Percentiles rank a stretch among this genome's conserved stretches.
Evolutionary conservation across 2,329 filamentous ascomycete genomes (phyloP).

Genomic region (Aspergillus sp.): DNA sequence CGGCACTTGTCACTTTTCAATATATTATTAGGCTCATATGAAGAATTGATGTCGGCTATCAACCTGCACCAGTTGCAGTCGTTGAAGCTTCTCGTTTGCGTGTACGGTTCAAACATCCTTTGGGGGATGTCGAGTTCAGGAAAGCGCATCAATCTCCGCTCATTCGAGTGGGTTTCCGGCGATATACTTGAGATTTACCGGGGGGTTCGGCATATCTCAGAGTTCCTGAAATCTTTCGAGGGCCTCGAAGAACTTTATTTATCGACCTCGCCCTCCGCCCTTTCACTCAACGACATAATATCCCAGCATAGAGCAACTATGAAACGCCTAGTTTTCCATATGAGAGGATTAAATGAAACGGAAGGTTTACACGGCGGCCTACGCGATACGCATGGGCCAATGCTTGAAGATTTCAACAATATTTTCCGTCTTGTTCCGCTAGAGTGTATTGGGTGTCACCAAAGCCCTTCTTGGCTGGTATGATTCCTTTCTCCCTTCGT

Average conservation of each 20-base stretch:
- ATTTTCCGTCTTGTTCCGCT: not conserved
- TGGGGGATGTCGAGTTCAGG: not conserved
- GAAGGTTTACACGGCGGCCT: not conserved
- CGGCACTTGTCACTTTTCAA: no score
- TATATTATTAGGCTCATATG: not conserved
- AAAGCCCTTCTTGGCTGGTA: not conserved
- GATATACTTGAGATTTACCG: not conserved
- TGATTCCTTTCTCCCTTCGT: not conserved
- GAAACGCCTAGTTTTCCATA: not conserved
- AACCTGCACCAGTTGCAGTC: not conserved
- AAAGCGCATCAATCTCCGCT: not conserved
- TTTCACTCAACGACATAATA: not conserved
- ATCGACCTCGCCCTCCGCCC: not conserved
- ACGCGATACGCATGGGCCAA: not conserved
- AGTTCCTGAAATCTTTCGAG: not conserved
- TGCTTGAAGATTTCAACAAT: not conserved
- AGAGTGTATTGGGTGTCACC: not conserved
- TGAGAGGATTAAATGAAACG: not conserved
- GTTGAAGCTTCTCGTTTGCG: not conserved
- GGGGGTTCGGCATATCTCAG: not conserved
- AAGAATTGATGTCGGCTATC: not conserved
- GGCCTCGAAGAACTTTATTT: not conserved
- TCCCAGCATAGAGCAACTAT: not conserved
- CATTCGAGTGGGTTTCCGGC: not conserved
- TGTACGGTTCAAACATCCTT: not conserved